Evolutionary conservation across 129 eudicot species (phyloP), one percentile per base, ranked within the genome.

Genomic region (Helianthus tuberosus): DNA sequence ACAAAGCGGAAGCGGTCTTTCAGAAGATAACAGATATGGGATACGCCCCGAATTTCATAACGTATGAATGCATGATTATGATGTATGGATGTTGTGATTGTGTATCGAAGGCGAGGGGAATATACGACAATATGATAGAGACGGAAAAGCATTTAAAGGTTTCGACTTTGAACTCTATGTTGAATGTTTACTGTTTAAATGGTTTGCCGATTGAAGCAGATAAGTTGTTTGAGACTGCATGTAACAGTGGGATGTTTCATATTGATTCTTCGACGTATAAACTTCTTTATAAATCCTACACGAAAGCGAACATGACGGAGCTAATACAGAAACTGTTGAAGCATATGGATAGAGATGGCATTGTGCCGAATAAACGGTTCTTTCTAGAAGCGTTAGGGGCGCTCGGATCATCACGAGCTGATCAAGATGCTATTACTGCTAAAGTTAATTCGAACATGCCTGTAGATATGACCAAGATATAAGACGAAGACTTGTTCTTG

Each of bases 111-210:
- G 97, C 99, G 3, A 83, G 99, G 39, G 96, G 85, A 12, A 80
- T 82, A 69, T 94, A 79, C 73, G 91, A 94, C 20, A 65, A 63
- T 15, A 71, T 88, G 75, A 53, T 75, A n/a, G 94, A 69, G 49
- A 81, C 88, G 27, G 89, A 74, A 73, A 82, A 71, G 72, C 82
- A 81, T 69, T 77, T 77, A 20, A 91, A 85, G 59, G 80, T 84
- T 59, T 94, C 99, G 16, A 91, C 91, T 62, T 66, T 94, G n/a
- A 94, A 94, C 75, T 91, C 91, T 4, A 94, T 94, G 97, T 85
- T 91, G 6, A 96, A 86, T 60, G 99, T 89, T 4, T 94, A 94
- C 71, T 91, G 93, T 79, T 66, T 72, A 82, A 91, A 94, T 69
- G 66, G 64, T 69, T 86, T 91, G 75, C 89, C 93, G 4, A 44